phyloP scores from a whole-genome alignment of 1,284 basidiomycete genomes.

The Sporisorium exsertum region DNA sequence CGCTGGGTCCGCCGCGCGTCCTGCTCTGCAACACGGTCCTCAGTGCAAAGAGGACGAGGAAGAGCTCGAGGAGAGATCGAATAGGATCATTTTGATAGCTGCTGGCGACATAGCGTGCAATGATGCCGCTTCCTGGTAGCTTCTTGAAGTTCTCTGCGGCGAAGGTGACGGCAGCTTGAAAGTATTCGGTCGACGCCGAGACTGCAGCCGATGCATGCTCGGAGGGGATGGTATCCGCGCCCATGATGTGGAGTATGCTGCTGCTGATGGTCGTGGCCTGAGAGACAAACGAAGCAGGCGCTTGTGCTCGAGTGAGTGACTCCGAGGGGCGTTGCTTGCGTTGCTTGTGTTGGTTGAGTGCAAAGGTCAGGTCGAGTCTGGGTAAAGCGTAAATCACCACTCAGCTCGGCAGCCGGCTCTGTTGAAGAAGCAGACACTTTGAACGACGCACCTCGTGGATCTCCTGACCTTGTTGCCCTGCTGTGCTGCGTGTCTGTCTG shows the following conservation, averaged over 20 bases:
- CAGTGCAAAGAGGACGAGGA: constrained; percentile 85
- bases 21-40: constrained; percentile 88
- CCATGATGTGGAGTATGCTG: constrained; percentile 4
- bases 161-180: constrained; percentile 17
- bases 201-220: constrained; percentile 25
- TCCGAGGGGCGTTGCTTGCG: background rate
- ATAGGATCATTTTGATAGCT: constrained; percentile 84
- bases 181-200: constrained; percentile 39
- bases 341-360: background rate
- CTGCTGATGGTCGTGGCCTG: background rate
- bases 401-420: constrained; percentile 6
- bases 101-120: constrained; percentile 86
- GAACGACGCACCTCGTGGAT: background rate
- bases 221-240: constrained; percentile 17
- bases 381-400: background rate
- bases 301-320: background rate
- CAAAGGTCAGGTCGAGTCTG: background rate
- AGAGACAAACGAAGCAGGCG: background rate
- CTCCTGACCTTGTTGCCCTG: background rate
- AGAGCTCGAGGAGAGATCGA: constrained; percentile 87
- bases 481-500: background rate
- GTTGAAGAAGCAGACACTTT: background rate
- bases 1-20: constrained; percentile 84
- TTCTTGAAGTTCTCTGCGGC: constrained; percentile 61
- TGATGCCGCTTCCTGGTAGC: constrained; percentile 87